phyloP scores from a whole-genome alignment of 176 grass and related monocot genomes.

The Carex parvula region DNA sequence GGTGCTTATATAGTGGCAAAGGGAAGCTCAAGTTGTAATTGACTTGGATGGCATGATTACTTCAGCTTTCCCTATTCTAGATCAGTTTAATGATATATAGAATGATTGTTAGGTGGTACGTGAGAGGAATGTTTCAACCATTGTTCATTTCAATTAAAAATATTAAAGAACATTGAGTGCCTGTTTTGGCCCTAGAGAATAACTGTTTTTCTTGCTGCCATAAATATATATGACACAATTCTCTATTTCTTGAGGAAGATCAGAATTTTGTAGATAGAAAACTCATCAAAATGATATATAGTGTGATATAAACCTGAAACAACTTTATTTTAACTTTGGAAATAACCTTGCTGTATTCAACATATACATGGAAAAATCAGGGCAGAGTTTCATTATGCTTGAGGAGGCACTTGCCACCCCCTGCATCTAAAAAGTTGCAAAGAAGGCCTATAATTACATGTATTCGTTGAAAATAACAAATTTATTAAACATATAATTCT shows the following conservation, averaged over 20 bases:
- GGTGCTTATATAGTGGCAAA: constrained; percentile 20
- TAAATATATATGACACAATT: too few species aligned
- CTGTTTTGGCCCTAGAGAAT: neutral
- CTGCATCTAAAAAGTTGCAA: too few species aligned
- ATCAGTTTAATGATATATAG: neutral
- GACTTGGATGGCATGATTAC: neutral
- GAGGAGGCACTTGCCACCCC: too few species aligned
- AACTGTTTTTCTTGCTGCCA: neutral
- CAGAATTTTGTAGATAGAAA: too few species aligned
- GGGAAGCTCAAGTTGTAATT: neutral
- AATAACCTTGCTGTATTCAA: neutral
- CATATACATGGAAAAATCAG: too few species aligned
- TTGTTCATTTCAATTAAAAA: neutral
- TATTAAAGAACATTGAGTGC: neutral
- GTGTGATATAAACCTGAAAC: neutral
- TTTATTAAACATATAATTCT: too few species aligned
- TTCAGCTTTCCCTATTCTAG: neutral
- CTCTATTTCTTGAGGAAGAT: too few species aligned
- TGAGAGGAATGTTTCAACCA: neutral
- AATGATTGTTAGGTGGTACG: neutral
- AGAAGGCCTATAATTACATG: too few species aligned
- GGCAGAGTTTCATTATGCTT: too few species aligned
- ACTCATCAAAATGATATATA: too few species aligned
- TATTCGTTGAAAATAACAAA: too few species aligned
- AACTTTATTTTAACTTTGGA: neutral